Evolutionary conservation across 495 filamentous ascomycete genomes (phyloP), one percentile per base, ranked within the genome.

Genomic region (Arthonia radiata): DNA sequence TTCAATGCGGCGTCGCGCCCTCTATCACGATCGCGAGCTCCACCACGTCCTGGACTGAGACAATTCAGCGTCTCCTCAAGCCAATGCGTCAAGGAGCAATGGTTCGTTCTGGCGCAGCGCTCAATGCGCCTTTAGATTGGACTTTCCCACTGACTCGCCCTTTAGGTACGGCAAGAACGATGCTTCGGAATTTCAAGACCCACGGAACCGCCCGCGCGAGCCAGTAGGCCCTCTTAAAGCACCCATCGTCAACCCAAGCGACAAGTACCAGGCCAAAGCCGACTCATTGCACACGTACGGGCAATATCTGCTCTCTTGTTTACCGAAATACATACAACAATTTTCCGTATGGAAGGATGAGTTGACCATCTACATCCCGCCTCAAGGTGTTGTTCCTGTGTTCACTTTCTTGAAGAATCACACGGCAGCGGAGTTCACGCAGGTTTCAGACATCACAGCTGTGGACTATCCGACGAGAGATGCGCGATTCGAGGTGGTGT

Each of bases 261-360:
- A 93, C 59, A 91, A 86, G 49, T 86, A 82, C 52, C 49, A 69
- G 46, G 68, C 69, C 38, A 77, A 83, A 54, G 63, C 74, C 39
- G 71, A 86, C 34, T 53, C 64, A 41, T 57, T 94, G 36, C 86
- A 94, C 58, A 69, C 60, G 37, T 99, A 99, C 44, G 89, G 89
- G 36, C 67, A 86, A 44, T 99, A 92, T 55, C 62, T 99, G 40
- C 75, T 94, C 60, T 83, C 82, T 31, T 89, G 78, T 47, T 57
- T 99, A 33, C 89, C 89, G 31, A 94, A 91, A 58, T 89, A 91
- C 50, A 67, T 99, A 40, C 89, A 99, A 55, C 89, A 99, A 51
- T 93, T 93, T 61, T 80, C 78, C 21, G 83, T 97, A 17, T 94
- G 83, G 89, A 99, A 99, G 58, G 86, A 99, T 46, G 89, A 99